Evolutionary conservation across 2,329 filamentous ascomycete species (phyloP).

Genomic region (Claviceps pusilla): DNA sequence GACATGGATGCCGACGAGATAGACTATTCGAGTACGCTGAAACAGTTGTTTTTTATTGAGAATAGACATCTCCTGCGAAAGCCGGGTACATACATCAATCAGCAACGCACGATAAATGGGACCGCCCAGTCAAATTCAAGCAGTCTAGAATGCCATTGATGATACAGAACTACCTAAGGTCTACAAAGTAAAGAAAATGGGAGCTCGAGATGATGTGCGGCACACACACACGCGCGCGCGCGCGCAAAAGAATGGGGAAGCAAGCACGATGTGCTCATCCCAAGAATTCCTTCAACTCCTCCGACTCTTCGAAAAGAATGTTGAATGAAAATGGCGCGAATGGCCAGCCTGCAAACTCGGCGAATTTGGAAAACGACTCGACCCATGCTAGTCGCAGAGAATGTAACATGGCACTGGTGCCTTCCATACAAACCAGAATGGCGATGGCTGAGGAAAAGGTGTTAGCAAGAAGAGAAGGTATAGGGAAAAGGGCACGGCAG

Average conservation of each 20-base stretch:
- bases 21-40: neutral
- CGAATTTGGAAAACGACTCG: slow-evolving; percentile 95
- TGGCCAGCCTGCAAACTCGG: slow-evolving; percentile 74
- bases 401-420: slow-evolving; percentile 90
- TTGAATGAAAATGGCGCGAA: slow-evolving; percentile 86
- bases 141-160: slow-evolving; percentile 10
- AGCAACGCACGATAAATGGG: no score
- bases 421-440: slow-evolving; percentile 86
- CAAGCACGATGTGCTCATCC: slow-evolving; percentile 19
- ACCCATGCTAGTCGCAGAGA: slow-evolving; percentile 88
- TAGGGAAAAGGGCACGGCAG: no score
- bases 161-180: slow-evolving; percentile 17
- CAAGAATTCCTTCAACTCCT: slow-evolving; percentile 41
- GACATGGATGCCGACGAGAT: neutral
- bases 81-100: neutral
- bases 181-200: slow-evolving; percentile 15
- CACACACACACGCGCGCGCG: neutral
- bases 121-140: neutral
- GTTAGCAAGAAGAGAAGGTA: slow-evolving; percentile 12
- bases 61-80: no score
- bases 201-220: slow-evolving; percentile 1
- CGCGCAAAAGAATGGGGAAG: neutral
- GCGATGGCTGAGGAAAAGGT: slow-evolving; percentile 21
- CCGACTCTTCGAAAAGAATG: slow-evolving; percentile 69
- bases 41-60: neutral